Evolutionary conservation across 2,329 filamentous ascomycete species (phyloP), one percentile per base, ranked within the genome.

Genomic region (Neopestalotiopsis sp.): DNA sequence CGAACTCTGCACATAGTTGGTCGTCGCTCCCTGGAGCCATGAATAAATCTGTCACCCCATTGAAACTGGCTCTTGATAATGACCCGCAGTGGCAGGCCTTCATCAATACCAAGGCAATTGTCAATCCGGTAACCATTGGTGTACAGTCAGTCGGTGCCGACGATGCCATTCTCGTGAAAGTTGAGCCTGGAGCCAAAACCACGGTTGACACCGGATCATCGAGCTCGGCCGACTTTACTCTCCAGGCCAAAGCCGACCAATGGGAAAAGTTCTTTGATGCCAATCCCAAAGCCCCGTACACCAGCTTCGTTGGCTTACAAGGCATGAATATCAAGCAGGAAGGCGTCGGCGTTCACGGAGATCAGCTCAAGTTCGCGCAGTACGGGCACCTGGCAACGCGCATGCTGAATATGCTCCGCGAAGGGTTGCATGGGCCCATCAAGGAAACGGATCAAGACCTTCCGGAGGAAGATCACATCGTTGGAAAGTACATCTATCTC

Each of bases 401-500:
- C 28, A 78, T 82, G 0, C 80, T 87, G 13, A 84, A 86, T 71
- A 75, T 86, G 4, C 74, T 83, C 0, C 84, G 84, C 67, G 83
- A 85, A 68, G 82, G 82, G 1, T 79, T 84, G 5, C 81, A 82
- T 62, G 84, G 84, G 0, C 82, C 81, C 0, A 80, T 84, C 4
- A 74, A 75, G 66, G 79, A 80, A 42, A 82, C 84, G 56, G 73
- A 78, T 12, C 78, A 85, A 62, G 67, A 70, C 32, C 78, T 81
- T 56, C 66, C 67, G 2, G 77, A 81, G 12, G 78, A 81, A 20
- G 84, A 86, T 71, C 79, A 80, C 69, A 81, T 86, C 59, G 81
- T 81, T 3, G 84, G 85, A 4, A 78, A 78, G 38, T 87, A 87
- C 70, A 77, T 82, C 32, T 86, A 83, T 68, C 78, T 86, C 58